Base-by-base conservation (phyloP, 2,329 filamentous ascomycete species). In the Aciculosporium take region DNA sequence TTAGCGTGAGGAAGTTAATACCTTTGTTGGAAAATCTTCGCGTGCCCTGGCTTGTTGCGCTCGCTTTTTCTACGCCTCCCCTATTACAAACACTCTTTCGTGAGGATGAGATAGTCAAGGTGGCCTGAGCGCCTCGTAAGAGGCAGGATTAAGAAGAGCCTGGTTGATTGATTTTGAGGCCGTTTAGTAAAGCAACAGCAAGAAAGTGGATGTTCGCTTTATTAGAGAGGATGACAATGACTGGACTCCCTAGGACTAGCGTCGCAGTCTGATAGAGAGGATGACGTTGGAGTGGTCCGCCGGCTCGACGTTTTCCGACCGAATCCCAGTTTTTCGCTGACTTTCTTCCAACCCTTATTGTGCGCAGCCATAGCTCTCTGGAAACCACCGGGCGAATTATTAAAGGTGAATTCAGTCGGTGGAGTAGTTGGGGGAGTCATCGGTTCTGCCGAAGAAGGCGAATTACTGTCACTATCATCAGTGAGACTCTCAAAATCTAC, bases 401-500 rank as follows among this genome's bases (percentile, higher is more conserved):
- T 62, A 47, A 73, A 71, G 3, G 61, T 56, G 61, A 68, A 75
- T 46, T 79, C 72, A 0, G 73, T 74, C 0, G 81, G 81, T 27
- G 83, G 80, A 3, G 79, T 84, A 2, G 74, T 84, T 1, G 82
- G 82, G 0, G 83, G 83, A 3, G 83, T 87, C 67, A 85, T 79
- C 3, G 71, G 80, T 53, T 81, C 79, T 45, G 67, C 63, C 21
- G 62, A 56, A 37, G 68, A 58, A 27, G 74, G 66, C 39, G 76
- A 78, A 43, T 68, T 68, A n/a, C 71, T 69, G 42, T 71, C 72
- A 45, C 72, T 81, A 55, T 84, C 81, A 50, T 85, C 81, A 1
- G 73, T 75, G 44, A 76, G 57, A 18, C 67, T 65, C 24, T 72
- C 67, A 37, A 69, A 58, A 46, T 75, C 65, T 37, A 59, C 52